Conservation (phyloP, 2,329 filamentous ascomycete genomes). For the Sarocladium brachiariae region DNA sequence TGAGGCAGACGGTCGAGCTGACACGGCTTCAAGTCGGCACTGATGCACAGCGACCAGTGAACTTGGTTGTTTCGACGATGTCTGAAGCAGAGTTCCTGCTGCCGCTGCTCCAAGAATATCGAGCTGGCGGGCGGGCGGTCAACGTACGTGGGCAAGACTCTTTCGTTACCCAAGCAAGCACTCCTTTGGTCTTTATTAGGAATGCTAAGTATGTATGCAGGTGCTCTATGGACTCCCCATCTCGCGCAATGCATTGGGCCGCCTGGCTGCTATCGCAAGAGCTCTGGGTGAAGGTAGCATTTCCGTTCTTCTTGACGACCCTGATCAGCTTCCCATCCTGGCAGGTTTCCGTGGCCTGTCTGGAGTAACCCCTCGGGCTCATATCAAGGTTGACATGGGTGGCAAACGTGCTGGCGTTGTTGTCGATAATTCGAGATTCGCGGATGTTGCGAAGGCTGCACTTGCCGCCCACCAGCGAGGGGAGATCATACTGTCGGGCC, state of each 20-base stretch:
- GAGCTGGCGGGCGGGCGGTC: slow-evolving; percentile 42
- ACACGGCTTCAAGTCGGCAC: slow-evolving; percentile 64
- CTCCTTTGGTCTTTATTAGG: neutral
- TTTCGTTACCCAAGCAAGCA: neutral
- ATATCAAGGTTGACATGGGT: slow-evolving; percentile 70
- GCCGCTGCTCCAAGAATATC: slow-evolving; percentile 53
- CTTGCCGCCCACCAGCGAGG: slow-evolving; percentile 22
- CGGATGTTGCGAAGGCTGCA: slow-evolving; percentile 35
- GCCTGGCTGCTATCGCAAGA: slow-evolving; percentile 50
- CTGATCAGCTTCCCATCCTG: slow-evolving; percentile 46
- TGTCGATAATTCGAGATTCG: slow-evolving; percentile 39
- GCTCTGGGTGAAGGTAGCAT: slow-evolving; percentile 50
- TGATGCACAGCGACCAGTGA: slow-evolving; percentile 37
- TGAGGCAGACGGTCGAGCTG: slow-evolving; percentile 55
- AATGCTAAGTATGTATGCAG: slow-evolving; percentile 24
- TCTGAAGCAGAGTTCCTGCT: slow-evolving; percentile 63
- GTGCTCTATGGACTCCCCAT: slow-evolving; percentile 68
- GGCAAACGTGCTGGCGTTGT: slow-evolving; percentile 63
- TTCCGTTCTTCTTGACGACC: slow-evolving; percentile 64
- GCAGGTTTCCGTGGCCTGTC: slow-evolving; percentile 35
- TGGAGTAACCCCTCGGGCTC: slow-evolving; percentile 47
- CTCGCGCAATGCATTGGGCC: slow-evolving; percentile 50
- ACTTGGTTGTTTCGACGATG: slow-evolving; percentile 69
- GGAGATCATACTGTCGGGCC: slow-evolving; percentile 44
- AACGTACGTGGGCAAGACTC: slow-evolving; percentile 43